Evolutionary conservation across 2,329 filamentous ascomycete genomes (phyloP).

Genomic region (Gaeumannomyces sp.): DNA sequence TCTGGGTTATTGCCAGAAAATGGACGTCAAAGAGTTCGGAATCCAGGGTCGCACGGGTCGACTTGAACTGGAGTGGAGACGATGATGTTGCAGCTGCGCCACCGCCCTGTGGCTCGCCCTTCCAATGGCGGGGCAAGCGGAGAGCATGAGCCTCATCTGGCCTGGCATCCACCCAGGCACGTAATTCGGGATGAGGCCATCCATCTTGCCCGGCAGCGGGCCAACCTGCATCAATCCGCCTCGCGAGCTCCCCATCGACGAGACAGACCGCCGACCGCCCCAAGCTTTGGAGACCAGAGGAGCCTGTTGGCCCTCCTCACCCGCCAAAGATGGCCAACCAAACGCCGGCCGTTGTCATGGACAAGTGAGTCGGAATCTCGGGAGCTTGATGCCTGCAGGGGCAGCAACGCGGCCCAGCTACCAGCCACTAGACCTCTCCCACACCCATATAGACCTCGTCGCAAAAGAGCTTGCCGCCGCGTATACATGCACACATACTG

Average conservation of each 20-base stretch:
- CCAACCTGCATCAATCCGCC: neutral
- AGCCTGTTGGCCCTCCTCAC: conserved; percentile 9
- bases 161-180: neutral
- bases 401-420: neutral
- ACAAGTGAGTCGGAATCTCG: conserved; percentile 72
- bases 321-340: conserved; percentile 77
- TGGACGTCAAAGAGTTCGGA: neutral
- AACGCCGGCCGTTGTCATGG: conserved; percentile 99
- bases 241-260: neutral
- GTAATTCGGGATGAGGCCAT: neutral
- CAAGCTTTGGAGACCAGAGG: conserved; percentile 2
- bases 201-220: neutral
- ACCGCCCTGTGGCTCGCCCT: neutral
- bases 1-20: too few relatives aligned
- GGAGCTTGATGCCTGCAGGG: neutral
- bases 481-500: neutral
- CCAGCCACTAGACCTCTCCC: conserved; percentile 24
- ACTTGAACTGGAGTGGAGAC: neutral
- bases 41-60: neutral
- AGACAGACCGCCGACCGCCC: neutral
- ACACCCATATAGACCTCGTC: conserved; percentile 12
- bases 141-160: neutral
- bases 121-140: neutral
- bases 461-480: neutral
- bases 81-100: neutral